phyloP scores from a whole-genome alignment of 2,329 filamentous ascomycete genomes.

The Fusarium hostae region DNA sequence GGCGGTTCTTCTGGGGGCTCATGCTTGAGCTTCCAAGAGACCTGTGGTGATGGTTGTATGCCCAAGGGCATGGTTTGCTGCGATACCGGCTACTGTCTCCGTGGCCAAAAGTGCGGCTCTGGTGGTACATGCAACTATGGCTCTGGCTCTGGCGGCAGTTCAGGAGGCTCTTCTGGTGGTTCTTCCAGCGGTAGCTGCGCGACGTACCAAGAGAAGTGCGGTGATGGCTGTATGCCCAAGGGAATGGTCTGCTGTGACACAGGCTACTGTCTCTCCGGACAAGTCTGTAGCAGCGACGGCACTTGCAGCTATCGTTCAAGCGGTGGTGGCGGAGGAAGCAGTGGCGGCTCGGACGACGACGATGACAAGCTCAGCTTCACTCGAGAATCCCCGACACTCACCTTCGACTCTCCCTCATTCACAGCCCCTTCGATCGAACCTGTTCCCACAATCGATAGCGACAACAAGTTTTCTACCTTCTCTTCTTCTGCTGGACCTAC shows the following conservation, averaged over 20 bases:
- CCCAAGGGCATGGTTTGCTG: slow-evolving; percentile 46
- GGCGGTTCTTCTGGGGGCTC: slow-evolving; percentile 23
- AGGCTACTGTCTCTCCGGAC: slow-evolving; percentile 46
- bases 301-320: slow-evolving; percentile 29
- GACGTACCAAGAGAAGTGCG: slow-evolving; percentile 37
- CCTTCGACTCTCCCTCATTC: slow-evolving; percentile 22
- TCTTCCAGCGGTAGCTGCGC: slow-evolving; percentile 31
- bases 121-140: slow-evolving; percentile 27
- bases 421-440: slow-evolving; percentile 32
- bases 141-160: slow-evolving; percentile 18
- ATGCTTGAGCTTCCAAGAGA: slow-evolving; percentile 36
- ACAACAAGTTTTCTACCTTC: slow-evolving; percentile 5
- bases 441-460: slow-evolving; percentile 15
- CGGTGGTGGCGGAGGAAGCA: slow-evolving; percentile 18
- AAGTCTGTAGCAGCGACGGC: slow-evolving; percentile 38
- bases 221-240: slow-evolving; percentile 43
- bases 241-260: slow-evolving; percentile 43
- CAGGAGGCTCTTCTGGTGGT: slow-evolving; percentile 18
- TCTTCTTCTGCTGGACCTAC: slow-evolving; percentile 18
- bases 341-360: slow-evolving; percentile 26
- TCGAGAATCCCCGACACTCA: slow-evolving; percentile 6
- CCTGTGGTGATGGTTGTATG: slow-evolving; percentile 45
- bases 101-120: slow-evolving; percentile 40
- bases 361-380: slow-evolving; percentile 14
- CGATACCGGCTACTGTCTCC: slow-evolving; percentile 47